Conservation (phyloP, 805 yeast genomes). For the Cyberlindnera saturnus region DNA sequence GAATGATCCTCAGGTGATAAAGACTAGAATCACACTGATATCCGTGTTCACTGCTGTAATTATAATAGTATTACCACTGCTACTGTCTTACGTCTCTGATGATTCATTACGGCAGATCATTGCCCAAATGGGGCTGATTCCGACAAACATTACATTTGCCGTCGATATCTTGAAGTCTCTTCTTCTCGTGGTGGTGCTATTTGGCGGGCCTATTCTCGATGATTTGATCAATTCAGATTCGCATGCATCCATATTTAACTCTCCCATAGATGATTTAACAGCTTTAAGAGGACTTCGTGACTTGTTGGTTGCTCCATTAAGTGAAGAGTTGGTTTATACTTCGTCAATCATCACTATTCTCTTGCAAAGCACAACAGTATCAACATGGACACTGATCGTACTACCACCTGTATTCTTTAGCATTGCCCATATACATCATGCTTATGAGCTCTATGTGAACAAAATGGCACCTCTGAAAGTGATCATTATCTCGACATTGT, state of each 20-base stretch:
- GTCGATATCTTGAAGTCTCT: constrained; percentile 18
- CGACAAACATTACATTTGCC: constrained; percentile 23
- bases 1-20: constrained; percentile 38
- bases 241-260: constrained; percentile 8
- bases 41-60: constrained; percentile 8
- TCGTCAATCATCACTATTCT: constrained; percentile 33
- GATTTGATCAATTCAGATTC: constrained; percentile 22
- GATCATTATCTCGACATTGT: constrained; percentile 31
- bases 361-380: constrained; percentile 19
- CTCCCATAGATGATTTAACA: constrained; percentile 18
- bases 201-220: constrained; percentile 43
- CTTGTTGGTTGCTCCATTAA: constrained; percentile 63
- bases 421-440: constrained; percentile 76
- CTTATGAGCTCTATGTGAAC: constrained; percentile 36
- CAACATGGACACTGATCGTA: constrained; percentile 22
- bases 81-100: constrained; percentile 6
- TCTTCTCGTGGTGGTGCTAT: constrained; percentile 33
- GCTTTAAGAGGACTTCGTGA: constrained; percentile 45
- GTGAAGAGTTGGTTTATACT: constrained; percentile 73
- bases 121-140: constrained; percentile 30
- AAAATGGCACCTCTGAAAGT: constrained; percentile 20
- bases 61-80: constrained; percentile 4
- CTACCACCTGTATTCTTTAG: constrained; percentile 66
- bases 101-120: constrained; percentile 5
- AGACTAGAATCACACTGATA: constrained; percentile 35